phyloP scores from a whole-genome alignment of 345 rosid genomes.

The Tarenaya hassleriana region DNA sequence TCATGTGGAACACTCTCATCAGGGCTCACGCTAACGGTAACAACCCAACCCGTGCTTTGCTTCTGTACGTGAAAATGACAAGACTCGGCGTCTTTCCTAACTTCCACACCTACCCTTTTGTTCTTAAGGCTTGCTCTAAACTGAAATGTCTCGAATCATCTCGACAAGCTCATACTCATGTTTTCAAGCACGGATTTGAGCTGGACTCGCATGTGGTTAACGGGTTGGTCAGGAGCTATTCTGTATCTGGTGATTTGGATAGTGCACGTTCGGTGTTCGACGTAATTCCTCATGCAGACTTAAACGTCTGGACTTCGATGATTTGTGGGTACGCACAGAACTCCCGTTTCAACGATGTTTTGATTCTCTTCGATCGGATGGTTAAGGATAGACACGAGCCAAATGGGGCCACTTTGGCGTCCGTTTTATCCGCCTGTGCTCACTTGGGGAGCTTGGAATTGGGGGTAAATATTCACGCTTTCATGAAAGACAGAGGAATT shows the following conservation, averaged over 20 bases:
- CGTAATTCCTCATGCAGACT: constrained; percentile 4
- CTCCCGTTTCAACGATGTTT: constrained; percentile 19
- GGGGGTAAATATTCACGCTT: constrained; percentile 20
- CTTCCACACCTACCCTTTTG: constrained; percentile 22
- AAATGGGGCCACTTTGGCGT: constrained; percentile 23
- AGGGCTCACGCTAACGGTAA: constrained; percentile 19
- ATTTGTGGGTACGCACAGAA: constrained; percentile 27
- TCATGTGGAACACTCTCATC: constrained; percentile 29
- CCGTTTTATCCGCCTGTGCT: constrained; percentile 27
- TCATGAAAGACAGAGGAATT: constrained; percentile 11
- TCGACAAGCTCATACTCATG: constrained; percentile 21
- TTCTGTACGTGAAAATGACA: constrained; percentile 15
- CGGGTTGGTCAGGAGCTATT: constrained; percentile 16
- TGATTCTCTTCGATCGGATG: constrained; percentile 26
- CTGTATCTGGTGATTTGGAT: constrained; percentile 7
- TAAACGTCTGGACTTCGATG: constrained; percentile 26
- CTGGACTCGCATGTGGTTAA: constrained; percentile 25
- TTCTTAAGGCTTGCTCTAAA: constrained; percentile 21
- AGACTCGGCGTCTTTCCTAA: constrained; percentile 9
- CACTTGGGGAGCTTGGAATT: constrained; percentile 25
- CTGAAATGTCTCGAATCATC: constrained; percentile 5
- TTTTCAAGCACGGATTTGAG: constrained; percentile 21
- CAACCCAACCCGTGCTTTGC: constrained; percentile 12
- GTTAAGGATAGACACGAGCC: constrained; percentile 23
- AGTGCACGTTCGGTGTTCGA: constrained; percentile 23